Evolutionary conservation across 2,329 filamentous ascomycete species (phyloP), one percentile per base, ranked within the genome.

Genomic region (Tolypocladium amazonense): DNA sequence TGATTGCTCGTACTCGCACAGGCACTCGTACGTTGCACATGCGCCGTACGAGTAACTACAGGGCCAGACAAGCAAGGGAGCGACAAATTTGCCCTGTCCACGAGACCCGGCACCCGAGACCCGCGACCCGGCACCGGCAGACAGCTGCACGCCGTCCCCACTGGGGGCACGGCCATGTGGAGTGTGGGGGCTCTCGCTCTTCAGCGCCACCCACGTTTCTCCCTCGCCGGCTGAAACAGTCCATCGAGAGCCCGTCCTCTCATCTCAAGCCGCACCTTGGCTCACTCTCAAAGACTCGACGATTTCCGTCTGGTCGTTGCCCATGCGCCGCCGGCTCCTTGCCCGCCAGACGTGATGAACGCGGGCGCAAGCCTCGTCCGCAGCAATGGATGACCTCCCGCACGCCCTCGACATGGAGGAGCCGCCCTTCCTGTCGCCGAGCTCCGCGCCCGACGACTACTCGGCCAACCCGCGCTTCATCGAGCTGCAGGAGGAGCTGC

Each of bases 331-430:
- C 47, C 14, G 43, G 23, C 43, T 4, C 12, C 8, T 7, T 25
- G 23, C 23, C 4, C 12, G 12, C 8, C 45, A 25, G 45, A 15
- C 23, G 45, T 30, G 45, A 50, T 50, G 45, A 18, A 6, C 12
- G 45, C 43, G 43, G 43, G n/a, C 43, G 23, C 43, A 7, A 14
- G 4, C n/a, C n/a, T 11, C 43, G n/a, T 47, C 45, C 23, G 45
- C 23, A 30, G 27, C 47, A 15, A 50, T 30, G 47, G 47, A 50
- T 33, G 47, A 30, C 3, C 82, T 2, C 3, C 18, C 45, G 23
- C 45, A 50, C 25, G 23, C 45, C 23, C 45, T 50, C 45, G 45
- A 50, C 45, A 15, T 50, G 12, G 45, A 50, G 45, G 45, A 50
- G 45, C 45, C 45, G 45, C 25, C 45, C 12, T 50, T 50, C 45